phyloP scores from a whole-genome alignment of 768 basidiomycete species.

The Myochromella boudieri region DNA sequence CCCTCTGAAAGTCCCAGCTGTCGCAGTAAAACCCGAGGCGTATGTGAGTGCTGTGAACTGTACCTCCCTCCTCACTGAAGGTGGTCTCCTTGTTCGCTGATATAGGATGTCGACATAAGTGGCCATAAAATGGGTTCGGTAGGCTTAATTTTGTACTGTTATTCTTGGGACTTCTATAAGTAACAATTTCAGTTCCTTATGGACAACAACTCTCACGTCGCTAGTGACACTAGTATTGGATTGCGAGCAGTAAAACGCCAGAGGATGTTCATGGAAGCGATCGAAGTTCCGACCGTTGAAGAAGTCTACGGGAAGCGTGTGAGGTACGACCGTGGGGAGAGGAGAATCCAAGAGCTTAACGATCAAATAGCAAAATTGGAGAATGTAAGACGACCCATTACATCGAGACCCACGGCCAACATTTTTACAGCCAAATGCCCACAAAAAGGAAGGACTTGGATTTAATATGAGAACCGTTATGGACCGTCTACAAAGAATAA shows the following conservation, averaged over 20 bases:
- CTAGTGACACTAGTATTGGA: neutral
- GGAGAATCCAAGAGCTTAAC: neutral
- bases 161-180: too few relatives aligned
- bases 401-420: neutral
- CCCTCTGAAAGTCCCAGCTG: too few relatives aligned
- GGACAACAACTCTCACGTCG: too few relatives aligned
- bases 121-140: too few relatives aligned
- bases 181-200: too few relatives aligned
- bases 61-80: too few relatives aligned
- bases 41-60: too few relatives aligned
- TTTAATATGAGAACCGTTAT: conserved; percentile 4
- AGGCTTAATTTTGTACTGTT: too few relatives aligned
- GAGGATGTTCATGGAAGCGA: conserved; percentile 3
- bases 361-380: conserved; percentile 4
- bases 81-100: too few relatives aligned
- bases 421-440: conserved; percentile 2
- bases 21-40: too few relatives aligned
- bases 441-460: conserved; percentile 3
- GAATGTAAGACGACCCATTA: conserved; percentile 1
- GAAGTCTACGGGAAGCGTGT: neutral
- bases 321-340: neutral
- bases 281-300: neutral
- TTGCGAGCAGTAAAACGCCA: neutral
- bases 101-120: too few relatives aligned
- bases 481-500: conserved; percentile 5